Evolutionary conservation across 768 basidiomycete species (phyloP).

Genomic region (Crassisporium funariophilum): DNA sequence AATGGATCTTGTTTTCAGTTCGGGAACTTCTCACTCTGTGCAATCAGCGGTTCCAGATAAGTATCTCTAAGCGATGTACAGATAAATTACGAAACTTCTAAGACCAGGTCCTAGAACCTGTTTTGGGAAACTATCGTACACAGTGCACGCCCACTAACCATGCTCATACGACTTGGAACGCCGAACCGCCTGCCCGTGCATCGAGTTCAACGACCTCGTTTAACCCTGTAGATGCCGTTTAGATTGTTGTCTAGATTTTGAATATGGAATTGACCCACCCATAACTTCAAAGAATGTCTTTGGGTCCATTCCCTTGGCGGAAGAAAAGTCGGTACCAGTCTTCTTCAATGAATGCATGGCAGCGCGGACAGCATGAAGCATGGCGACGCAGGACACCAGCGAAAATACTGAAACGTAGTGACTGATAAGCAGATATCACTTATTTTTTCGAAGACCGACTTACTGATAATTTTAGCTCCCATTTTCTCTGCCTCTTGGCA

Average conservation of each 20-base stretch:
- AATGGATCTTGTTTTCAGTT: too few species aligned
- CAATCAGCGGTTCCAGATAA: too few species aligned
- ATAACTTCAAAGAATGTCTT: slow-evolving; percentile 68
- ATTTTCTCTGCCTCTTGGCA: slow-evolving; percentile 66
- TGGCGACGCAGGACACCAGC: slow-evolving; percentile 74
- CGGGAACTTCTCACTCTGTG: too few species aligned
- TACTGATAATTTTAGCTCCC: slow-evolving; percentile 80
- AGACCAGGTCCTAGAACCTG: too few species aligned
- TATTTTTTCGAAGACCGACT: slow-evolving; percentile 22
- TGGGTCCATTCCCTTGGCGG: slow-evolving; percentile 70
- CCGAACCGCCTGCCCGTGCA: neutral
- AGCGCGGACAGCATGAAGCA: slow-evolving; percentile 73
- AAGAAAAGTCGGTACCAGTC: slow-evolving; percentile 73
- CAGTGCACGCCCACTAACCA: too few species aligned
- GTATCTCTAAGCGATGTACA: too few species aligned
- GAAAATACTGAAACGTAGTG: slow-evolving; percentile 58
- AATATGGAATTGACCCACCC: neutral
- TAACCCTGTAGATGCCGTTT: neutral
- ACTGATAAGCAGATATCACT: neutral
- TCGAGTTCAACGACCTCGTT: neutral
- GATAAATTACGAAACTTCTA: too few species aligned
- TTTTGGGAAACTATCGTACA: neutral
- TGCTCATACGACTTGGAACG: too few species aligned
- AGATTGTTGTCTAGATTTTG: neutral
- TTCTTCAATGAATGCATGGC: slow-evolving; percentile 77